Evolutionary conservation across 306 rosid genomes (phyloP), one percentile per base, ranked within the genome.

Genomic region (Rubus parviflorus): DNA sequence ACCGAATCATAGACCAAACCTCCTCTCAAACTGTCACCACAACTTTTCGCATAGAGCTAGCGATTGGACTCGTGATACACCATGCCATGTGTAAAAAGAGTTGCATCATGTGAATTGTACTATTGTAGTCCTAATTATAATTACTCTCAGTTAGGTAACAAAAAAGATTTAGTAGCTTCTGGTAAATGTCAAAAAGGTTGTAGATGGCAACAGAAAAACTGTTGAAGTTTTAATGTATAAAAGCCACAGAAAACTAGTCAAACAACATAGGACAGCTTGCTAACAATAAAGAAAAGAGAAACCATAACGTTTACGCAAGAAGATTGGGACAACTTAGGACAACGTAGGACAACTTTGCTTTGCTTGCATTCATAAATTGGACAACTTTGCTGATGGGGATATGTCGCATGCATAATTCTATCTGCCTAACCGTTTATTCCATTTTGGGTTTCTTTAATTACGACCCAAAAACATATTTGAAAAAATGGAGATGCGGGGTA

Each of bases 401-500:
- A 1, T 7, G 0, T 25, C 30, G 1, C 30, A 25, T 25, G 38
- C 37, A 19, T 35, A 8, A 72, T 52, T 37, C 64, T 7, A 72
- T n/a, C 4, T 41, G 6, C 38, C 56, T 4, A 61, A 12, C 35
- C 2, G 35, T 30, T 30, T 30, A 30, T 30, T 30, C 35, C 35
- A 0, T 30, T 30, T 30, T 30, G 35, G 35, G 35, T 30, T 30
- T 30, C 35, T 30, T 30, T 30, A 30, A 30, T 30, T 30, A 30
- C 1, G 35, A 30, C 35, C 2, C 35, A 30, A 30, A 30, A 30
- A 30, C 1, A 30, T 30, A 30, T 30, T 30, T 30, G 35, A 43
- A 3, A 1, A 30, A 22, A 5, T 89, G 97, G 90, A 91, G 94
- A 91, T 82, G 98, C 91, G 86, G 97, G 96, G 96, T 83, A 91